phyloP scores from a whole-genome alignment of 306 rosid species.

The Cicer arietinum region DNA sequence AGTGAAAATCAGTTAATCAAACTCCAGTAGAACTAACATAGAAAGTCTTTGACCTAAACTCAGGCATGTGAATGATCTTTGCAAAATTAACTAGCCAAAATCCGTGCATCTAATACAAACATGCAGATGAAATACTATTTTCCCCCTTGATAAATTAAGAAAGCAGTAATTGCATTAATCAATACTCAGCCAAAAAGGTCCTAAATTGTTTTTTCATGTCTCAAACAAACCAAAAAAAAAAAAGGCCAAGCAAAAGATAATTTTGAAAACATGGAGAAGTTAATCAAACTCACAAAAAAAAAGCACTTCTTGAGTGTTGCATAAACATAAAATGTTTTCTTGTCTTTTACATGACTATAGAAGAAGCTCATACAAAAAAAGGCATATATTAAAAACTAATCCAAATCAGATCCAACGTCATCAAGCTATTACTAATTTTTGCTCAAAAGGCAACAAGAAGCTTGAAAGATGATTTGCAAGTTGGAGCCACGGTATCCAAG shows the following conservation, averaged over 20 bases:
- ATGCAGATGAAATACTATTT: slow-evolving; percentile 14
- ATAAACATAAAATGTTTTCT: slow-evolving; percentile 6
- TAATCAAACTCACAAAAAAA: neutral
- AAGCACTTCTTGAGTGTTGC: neutral
- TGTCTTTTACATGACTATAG: neutral
- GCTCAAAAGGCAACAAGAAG: slow-evolving; percentile 29
- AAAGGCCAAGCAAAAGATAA: slow-evolving; percentile 17
- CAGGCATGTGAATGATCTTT: slow-evolving; percentile 23
- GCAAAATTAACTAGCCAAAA: slow-evolving; percentile 34
- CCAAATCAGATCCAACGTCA: slow-evolving; percentile 29
- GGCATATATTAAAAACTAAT: slow-evolving; percentile 4
- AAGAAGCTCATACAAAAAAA: slow-evolving; percentile 21
- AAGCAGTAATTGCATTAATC: slow-evolving; percentile 17
- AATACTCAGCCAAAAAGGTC: slow-evolving; percentile 33
- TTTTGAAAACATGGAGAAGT: slow-evolving; percentile 27
- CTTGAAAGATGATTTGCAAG: slow-evolving; percentile 24
- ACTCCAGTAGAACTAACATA: slow-evolving; percentile 6
- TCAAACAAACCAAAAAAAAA: slow-evolving; percentile 5
- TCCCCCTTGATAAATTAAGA: neutral
- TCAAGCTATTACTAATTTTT: slow-evolving; percentile 20
- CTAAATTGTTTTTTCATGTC: neutral
- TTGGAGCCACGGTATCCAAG: slow-evolving; percentile 36
- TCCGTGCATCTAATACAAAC: slow-evolving; percentile 22
- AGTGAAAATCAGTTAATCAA: slow-evolving; percentile 30
- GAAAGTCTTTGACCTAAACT: slow-evolving; percentile 21